phyloP scores from a whole-genome alignment of 2,329 filamentous ascomycete species.

The Clarireedia homoeocarpa region DNA sequence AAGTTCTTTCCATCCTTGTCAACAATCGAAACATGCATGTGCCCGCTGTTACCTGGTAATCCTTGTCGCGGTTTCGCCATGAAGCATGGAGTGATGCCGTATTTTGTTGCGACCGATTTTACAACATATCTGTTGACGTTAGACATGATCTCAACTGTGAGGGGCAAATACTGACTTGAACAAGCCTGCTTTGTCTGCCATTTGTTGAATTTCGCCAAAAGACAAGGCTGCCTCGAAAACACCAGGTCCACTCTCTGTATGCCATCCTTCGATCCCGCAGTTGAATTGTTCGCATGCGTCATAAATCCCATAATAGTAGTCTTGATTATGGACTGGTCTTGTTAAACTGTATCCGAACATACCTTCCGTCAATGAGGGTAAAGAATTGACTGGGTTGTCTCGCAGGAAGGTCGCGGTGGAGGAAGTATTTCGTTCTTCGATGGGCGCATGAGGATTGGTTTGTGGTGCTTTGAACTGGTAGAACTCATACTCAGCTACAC shows the following conservation, averaged over 20 bases:
- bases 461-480: constrained; percentile 74
- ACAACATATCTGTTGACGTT: constrained; percentile 58
- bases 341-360: constrained; percentile 96
- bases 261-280: constrained; percentile 87
- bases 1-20: constrained; percentile 77
- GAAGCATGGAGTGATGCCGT: constrained; percentile 92
- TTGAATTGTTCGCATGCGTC: constrained; percentile 69
- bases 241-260: constrained; percentile 87
- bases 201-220: constrained; percentile 77
- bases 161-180: constrained; percentile 60
- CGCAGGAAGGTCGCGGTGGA: constrained; percentile 68
- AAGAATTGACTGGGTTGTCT: constrained; percentile 61
- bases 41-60: constrained; percentile 87
- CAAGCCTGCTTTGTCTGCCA: constrained; percentile 85
- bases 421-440: constrained; percentile 50
- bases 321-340: constrained; percentile 79
- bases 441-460: constrained; percentile 33
- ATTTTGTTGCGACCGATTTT: constrained; percentile 78
- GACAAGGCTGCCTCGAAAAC: constrained; percentile 94
- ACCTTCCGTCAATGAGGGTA: constrained; percentile 78
- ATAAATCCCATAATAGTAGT: constrained; percentile 86
- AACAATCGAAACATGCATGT: constrained; percentile 88
- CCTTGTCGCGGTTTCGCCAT: constrained; percentile 96
- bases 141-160: background rate
- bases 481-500: constrained; percentile 84